Base-by-base conservation (phyloP, 2,329 filamentous ascomycete genomes). In the Escovopsis weberi region DNA sequence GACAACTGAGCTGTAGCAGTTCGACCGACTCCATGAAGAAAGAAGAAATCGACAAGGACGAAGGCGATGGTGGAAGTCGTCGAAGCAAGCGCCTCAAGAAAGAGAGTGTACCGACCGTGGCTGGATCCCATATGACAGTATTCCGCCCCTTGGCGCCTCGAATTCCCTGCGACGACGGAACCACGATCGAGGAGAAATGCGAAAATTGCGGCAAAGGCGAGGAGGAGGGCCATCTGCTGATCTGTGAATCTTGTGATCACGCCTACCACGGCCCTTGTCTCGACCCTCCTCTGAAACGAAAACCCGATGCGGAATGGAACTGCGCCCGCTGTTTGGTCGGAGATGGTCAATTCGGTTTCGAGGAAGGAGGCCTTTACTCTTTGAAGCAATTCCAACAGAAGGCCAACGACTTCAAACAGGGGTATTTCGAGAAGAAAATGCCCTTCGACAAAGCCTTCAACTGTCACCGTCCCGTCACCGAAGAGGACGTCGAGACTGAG, bases 371-470 rank as follows among this genome's bases (percentile, higher is more conserved):
- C 4, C 74, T 95, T 19, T 98, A 98, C 62, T 98, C 91, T 0
- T 69, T 98, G 26, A 87, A 84, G 54, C 85, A 94, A 54, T 98
- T 98, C 58, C 91, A 98, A 59, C 85, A 95, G 57, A 94, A 89
- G 59, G 91, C 91, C 6, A 85, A 85, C 51, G 84, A 85, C 52
- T 98, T 98, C 69, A 96, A 95, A 62, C 83, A 93, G 53, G 78
- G 78, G 23, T 94, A 98, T 55, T 98, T 98, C 55, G 80, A 86
- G 47, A 81, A 82, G 54, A 91, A 88, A 61, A 85, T 88, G 80
- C 84, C 83, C 0, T 88, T 82, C 52, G 89, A 95, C 54, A 80
- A 87, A 0, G 74, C 88, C 28, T 74, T 85, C 26, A 89, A 94
- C 51, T 83, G 80, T 28, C 79, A 84, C 49, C 75, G 80, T 35